A percentile compares a stretch with the other conserved stretches of the same genome.
phyloP scores from a whole-genome alignment of 1,284 basidiomycete genomes.

The Puccinia horiana region DNA sequence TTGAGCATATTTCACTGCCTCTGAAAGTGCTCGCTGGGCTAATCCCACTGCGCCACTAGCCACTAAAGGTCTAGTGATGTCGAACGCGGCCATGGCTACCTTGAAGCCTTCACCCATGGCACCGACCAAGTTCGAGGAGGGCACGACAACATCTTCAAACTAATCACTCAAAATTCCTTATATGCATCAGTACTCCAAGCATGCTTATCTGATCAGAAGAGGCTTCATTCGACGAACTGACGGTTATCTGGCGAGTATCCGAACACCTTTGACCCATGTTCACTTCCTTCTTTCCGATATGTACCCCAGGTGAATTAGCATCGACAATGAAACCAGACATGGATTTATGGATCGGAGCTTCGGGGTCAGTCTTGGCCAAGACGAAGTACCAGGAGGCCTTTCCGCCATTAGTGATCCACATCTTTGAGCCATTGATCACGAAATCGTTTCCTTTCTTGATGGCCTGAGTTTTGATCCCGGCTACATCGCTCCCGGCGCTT shows the following conservation, averaged over 20 bases:
- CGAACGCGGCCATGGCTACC: slow-evolving; percentile 64
- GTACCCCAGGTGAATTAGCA: slow-evolving; percentile 62
- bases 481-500: slow-evolving; percentile 65
- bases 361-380: slow-evolving; percentile 63
- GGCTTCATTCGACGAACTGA: slow-evolving; percentile 54
- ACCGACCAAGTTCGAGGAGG: slow-evolving; percentile 63
- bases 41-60: slow-evolving; percentile 64
- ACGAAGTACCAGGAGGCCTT: slow-evolving; percentile 62
- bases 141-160: slow-evolving; percentile 52
- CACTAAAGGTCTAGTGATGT: slow-evolving; percentile 62
- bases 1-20: slow-evolving; percentile 64
- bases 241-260: slow-evolving; percentile 65
- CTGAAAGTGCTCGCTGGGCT: slow-evolving; percentile 63
- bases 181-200: neutral
- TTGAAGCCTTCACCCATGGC: slow-evolving; percentile 65
- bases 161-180: neutral
- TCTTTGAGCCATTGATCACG: slow-evolving; percentile 63
- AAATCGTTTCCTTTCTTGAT: slow-evolving; percentile 64
- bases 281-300: slow-evolving; percentile 64
- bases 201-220: neutral
- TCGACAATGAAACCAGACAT: slow-evolving; percentile 66
- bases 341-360: slow-evolving; percentile 60
- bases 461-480: slow-evolving; percentile 62
- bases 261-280: slow-evolving; percentile 67
- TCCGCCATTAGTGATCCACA: slow-evolving; percentile 62